A percentile compares a stretch with the other conserved stretches of the same genome.
Evolutionary conservation across 2,329 filamentous ascomycete genomes (phyloP).

Genomic region (Eutypella sp.): DNA sequence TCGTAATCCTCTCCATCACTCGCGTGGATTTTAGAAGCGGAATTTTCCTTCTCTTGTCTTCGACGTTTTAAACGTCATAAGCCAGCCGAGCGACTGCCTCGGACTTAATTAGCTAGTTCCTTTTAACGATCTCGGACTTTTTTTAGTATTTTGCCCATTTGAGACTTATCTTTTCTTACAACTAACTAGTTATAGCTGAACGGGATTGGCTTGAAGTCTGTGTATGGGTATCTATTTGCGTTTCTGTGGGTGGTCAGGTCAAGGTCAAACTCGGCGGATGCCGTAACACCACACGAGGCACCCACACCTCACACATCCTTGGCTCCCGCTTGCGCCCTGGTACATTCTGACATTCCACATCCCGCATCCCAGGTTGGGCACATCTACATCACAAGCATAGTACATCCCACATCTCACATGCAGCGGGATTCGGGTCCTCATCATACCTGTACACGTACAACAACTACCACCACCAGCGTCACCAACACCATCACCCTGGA

Average conservation of each 20-base stretch:
- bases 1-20: background rate
- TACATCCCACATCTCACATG: conserved; percentile 1
- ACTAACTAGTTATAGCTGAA: background rate
- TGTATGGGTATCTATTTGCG: too few species aligned
- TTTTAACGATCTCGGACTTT: too few species aligned
- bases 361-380: too few species aligned
- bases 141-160: background rate
- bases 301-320: too few species aligned
- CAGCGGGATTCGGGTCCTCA: background rate
- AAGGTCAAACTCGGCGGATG: too few species aligned
- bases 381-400: too few species aligned
- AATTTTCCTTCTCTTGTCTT: background rate
- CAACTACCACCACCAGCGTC: background rate
- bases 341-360: too few species aligned
- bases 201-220: background rate
- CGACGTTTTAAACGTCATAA: background rate
- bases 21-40: background rate
- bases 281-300: too few species aligned
- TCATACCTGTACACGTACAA: background rate
- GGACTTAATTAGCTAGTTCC: too few species aligned
- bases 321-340: too few species aligned
- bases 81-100: too few species aligned
- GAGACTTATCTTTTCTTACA: background rate
- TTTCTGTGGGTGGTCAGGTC: too few species aligned
- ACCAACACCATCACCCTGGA: background rate